Base-by-base conservation (phyloP, 73 alveolate species). In the Halteria grandinella region DNA sequence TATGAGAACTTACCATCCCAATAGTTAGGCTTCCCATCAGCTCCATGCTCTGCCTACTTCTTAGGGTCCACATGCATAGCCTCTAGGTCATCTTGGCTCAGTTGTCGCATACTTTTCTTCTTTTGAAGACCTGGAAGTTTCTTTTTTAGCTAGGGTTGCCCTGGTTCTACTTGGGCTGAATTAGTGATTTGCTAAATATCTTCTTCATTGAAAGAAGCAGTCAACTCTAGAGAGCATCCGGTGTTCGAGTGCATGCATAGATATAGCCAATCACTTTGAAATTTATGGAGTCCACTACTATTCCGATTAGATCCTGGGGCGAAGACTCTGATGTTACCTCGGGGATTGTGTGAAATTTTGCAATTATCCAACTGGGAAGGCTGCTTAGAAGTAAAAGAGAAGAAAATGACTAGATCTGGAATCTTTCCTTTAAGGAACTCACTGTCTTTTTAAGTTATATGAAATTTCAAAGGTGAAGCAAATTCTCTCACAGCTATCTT, bases 221-320 rank as follows among this genome's bases (percentile, higher is more conserved):
- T 6, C 6, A 66, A 12, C 18, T 15, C 28, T 7, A 66, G 25
- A 4, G 80, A 66, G 29, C 80, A 41, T 10, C 80, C 80, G 32
- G 80, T 66, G 4, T 45, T 25, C 1, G 80, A 66, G 34, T 36
- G 47, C 27, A 66, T 15, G 45, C 80, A 32, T 21, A 66, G 47
- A 33, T 44, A 66, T 6, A 66, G 36, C 64, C 64, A 66, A 44
- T 66, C 80, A 44, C 47, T 52, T 36, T 52, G 29, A 32, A 66
- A 66, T 66, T 66, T n/a, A n/a, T n/a, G n/a, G n/a, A n/a, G n/a
- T n/a, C n/a, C n/a, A n/a, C n/a, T n/a, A n/a, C n/a, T 66, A 25
- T 66, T 66, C 21, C 47, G 43, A 45, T 66, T 66, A 7, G 63
- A 57, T 10, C 69, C 64, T 12, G 63, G 45, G 43, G 47, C 29